Conservation (phyloP, 1,284 basidiomycete species). For the Phaffia rhodozyma region DNA sequence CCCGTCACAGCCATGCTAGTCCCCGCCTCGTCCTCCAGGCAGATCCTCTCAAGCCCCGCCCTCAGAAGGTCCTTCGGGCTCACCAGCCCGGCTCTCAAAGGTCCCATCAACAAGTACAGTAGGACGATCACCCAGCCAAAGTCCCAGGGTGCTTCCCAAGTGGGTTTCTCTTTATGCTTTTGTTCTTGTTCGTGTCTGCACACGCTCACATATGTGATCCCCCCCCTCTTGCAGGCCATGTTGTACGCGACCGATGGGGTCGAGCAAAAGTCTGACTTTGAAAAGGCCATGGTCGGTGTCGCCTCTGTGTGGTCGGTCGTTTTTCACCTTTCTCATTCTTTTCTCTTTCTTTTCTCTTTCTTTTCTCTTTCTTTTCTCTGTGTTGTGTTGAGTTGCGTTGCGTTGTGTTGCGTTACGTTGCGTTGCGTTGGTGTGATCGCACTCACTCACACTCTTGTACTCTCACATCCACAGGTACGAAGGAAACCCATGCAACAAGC, state of each 20-base stretch:
- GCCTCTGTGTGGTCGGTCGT: constrained; percentile 75
- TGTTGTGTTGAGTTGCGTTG: too few species aligned
- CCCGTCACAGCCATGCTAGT: too few species aligned
- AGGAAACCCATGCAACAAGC: constrained; percentile 85
- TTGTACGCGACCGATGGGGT: constrained; percentile 89
- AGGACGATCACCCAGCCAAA: constrained; percentile 81
- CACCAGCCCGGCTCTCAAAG: too few species aligned
- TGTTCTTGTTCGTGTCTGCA: neutral
- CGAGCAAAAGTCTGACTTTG: constrained; percentile 59
- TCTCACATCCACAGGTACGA: constrained; percentile 65
- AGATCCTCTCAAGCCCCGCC: too few species aligned
- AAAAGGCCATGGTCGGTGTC: constrained; percentile 91
- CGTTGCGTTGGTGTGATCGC: too few species aligned
- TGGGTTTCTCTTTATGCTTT: constrained; percentile 28
- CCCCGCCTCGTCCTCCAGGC: too few species aligned
- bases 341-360: neutral
- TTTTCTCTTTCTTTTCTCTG: neutral
- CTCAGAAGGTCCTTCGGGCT: too few species aligned
- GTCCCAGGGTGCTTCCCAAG: constrained; percentile 86
- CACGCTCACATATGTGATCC: too few species aligned
- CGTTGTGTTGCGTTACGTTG: too few species aligned
- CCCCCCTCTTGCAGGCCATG: constrained; percentile 60
- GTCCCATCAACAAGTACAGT: too few species aligned
- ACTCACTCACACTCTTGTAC: too few species aligned
- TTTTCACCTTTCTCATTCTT: constrained; percentile 10